Evolutionary conservation across 176 grass and related monocot species (phyloP).

Genomic region (Dactylis glomerata): DNA sequence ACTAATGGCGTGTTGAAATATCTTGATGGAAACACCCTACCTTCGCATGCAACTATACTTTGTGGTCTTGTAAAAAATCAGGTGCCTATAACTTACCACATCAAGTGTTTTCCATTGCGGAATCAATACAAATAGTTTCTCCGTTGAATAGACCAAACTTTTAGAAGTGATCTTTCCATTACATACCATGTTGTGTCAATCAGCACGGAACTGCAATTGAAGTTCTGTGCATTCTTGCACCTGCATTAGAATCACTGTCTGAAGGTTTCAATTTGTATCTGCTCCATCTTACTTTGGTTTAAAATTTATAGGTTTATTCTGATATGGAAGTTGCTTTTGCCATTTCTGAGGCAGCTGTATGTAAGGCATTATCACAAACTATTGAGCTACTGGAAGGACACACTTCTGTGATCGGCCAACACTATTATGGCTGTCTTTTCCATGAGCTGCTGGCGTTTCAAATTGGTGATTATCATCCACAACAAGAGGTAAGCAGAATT

Average conservation of each 20-base stretch:
- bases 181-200: not conserved
- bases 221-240: not conserved
- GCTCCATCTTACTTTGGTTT: not conserved
- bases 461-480: slow-evolving; percentile 61
- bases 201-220: not conserved
- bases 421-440: slow-evolving; percentile 94
- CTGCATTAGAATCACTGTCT: not conserved
- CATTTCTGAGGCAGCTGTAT: slow-evolving; percentile 71
- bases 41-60: slow-evolving; percentile 78
- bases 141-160: not conserved
- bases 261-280: slow-evolving; percentile 6
- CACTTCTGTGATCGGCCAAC: slow-evolving; percentile 80
- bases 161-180: not conserved
- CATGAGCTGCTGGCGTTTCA: slow-evolving; percentile 86
- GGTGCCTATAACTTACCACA: slow-evolving; percentile 37
- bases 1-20: slow-evolving; percentile 90
- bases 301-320: slow-evolving; percentile 69
- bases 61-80: slow-evolving; percentile 95
- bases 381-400: slow-evolving; percentile 93
- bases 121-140: too few species aligned
- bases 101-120: not conserved
- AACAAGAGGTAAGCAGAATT: slow-evolving; percentile 32
- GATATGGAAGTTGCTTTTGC: slow-evolving; percentile 87
- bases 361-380: slow-evolving; percentile 68
- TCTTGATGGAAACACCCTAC: slow-evolving; percentile 69